Evolutionary conservation across 2,329 filamentous ascomycete genomes (phyloP).

Genomic region (Cladosporium sp.): DNA sequence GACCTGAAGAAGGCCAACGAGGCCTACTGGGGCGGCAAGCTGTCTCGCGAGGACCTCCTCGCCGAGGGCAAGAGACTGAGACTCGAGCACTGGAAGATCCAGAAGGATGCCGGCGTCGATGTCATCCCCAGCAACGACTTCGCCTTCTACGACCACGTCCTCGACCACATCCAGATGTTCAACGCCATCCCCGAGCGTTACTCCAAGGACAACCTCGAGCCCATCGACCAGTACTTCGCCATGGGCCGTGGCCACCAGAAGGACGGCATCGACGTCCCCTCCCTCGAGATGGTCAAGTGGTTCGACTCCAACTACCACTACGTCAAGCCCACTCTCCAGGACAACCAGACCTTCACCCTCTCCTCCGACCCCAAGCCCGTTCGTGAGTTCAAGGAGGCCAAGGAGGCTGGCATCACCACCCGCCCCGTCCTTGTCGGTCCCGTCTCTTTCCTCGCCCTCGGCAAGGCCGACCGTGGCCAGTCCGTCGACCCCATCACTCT

Average conservation of each 20-base stretch:
- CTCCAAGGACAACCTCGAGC: conserved; percentile 81
- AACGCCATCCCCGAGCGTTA: conserved; percentile 92
- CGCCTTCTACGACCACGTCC: conserved; percentile 95
- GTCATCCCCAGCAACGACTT: conserved; percentile 99
- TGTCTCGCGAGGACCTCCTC: conserved; percentile 87
- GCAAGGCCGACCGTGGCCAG: conserved; percentile 96
- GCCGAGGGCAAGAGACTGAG: conserved; percentile 95
- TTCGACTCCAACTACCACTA: conserved; percentile 99
- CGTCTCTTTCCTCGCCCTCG: conserved; percentile 95
- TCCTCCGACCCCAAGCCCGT: conserved; percentile 88
- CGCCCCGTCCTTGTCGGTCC: conserved; percentile 94
- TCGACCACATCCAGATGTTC: conserved; percentile 97
- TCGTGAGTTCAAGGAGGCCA: conserved; percentile 91
- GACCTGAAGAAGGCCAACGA: conserved; percentile 99
- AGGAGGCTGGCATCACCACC: conserved; percentile 91
- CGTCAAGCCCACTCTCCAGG: conserved; percentile 97
- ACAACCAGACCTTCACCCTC: conserved; percentile 96
- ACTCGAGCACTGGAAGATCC: conserved; percentile 98
- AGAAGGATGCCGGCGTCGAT: conserved; percentile 97
- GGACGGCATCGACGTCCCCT: conserved; percentile 86
- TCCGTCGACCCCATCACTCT: conserved; percentile 90
- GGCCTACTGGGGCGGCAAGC: conserved; percentile 95
- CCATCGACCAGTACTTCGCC: conserved; percentile 97
- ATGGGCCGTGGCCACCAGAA: conserved; percentile 99
- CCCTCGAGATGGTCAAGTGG: conserved; percentile 98